These are phyloP conservation scores for Lactarius pseudohatsudake DNA, from an alignment of 768 basidiomycete species.

Conservation along the genomic window DNA sequence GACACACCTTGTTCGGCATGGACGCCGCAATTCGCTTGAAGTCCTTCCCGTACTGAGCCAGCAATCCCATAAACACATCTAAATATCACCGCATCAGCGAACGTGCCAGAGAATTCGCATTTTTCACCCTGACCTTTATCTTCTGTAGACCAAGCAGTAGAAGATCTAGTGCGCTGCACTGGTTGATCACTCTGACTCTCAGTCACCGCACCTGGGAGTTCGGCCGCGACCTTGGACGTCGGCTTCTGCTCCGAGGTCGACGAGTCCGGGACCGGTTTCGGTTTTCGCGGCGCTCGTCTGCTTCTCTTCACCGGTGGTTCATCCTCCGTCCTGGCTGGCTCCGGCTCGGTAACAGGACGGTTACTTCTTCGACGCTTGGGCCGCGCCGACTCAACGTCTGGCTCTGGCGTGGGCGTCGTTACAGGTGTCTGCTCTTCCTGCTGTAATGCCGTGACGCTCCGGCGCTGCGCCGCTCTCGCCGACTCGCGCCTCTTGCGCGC, in stretches of 20 bases:
- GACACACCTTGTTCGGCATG: conserved; percentile 59
- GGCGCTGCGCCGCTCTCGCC: conserved; percentile 19
- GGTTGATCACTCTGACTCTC: conserved; percentile 8
- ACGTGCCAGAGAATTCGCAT: conserved; percentile 19
- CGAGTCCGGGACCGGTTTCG: conserved; percentile 1
- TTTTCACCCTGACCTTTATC: conserved; percentile 54
- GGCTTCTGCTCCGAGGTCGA: conserved; percentile 7
- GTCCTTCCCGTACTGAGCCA: conserved; percentile 63
- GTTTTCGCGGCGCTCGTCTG: conserved; percentile 1
- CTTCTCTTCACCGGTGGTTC: conserved; percentile 21
- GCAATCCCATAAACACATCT: conserved; percentile 55
- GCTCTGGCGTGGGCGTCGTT: conserved; percentile 69
- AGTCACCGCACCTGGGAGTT: background rate
- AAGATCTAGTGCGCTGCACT: conserved; percentile 2
- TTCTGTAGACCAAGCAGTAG: conserved; percentile 58
- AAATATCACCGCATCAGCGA: conserved; percentile 16
- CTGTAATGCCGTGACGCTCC: conserved; percentile 33
- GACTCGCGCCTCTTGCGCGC: conserved; percentile 20
- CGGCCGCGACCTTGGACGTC: conserved; percentile 3
- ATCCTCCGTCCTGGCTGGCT: conserved; percentile 16
- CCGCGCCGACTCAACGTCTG: conserved; percentile 44
- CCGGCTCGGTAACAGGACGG: conserved; percentile 33
- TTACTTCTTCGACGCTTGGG: conserved; percentile 35
- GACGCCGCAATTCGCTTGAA: conserved; percentile 67
- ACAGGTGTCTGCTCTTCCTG: conserved; percentile 52